Percentiles rank a stretch among this genome's conserved stretches.
These are phyloP conservation scores for Pseudocercospora crystallina DNA, from an alignment of 2,329 filamentous ascomycete species.

Conservation along the genomic window DNA sequence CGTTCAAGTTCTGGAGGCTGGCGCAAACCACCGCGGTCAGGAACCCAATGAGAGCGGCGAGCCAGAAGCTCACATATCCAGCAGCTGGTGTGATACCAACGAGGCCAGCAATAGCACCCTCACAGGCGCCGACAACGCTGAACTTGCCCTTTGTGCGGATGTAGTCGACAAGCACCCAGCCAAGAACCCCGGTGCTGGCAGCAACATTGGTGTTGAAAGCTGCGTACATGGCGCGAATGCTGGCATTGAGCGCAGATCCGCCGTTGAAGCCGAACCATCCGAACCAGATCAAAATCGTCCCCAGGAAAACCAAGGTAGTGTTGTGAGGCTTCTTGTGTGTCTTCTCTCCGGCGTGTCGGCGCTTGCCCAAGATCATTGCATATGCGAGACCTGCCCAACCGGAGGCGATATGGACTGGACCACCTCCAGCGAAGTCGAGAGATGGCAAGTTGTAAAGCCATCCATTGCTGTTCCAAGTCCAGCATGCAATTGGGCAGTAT, in stretches of 20 bases:
- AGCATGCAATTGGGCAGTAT: conserved; percentile 63
- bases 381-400: conserved; percentile 65
- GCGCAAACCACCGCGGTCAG: conserved; percentile 55
- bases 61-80: conserved; percentile 37
- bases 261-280: conserved; percentile 63
- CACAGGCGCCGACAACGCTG: conserved; percentile 57
- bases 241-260: conserved; percentile 54
- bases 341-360: conserved; percentile 50
- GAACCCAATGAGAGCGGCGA: conserved; percentile 56
- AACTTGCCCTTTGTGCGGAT: conserved; percentile 54
- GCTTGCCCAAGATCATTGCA: conserved; percentile 62
- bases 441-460: conserved; percentile 63
- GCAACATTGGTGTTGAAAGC: conserved; percentile 61
- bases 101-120: conserved; percentile 58
- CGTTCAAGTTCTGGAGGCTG: conserved; percentile 51
- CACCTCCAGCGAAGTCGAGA: conserved; percentile 62
- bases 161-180: conserved; percentile 56
- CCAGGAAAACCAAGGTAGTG: conserved; percentile 62
- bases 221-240: conserved; percentile 55
- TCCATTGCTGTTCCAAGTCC: conserved; percentile 67
- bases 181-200: conserved; percentile 54
- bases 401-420: conserved; percentile 64
- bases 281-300: conserved; percentile 66
- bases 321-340: conserved; percentile 60
- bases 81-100: conserved; percentile 62